Evolutionary conservation across 225 moss, liverwort and hornwort species (phyloP).

Genomic region (Physcomitrellopsis africana): DNA sequence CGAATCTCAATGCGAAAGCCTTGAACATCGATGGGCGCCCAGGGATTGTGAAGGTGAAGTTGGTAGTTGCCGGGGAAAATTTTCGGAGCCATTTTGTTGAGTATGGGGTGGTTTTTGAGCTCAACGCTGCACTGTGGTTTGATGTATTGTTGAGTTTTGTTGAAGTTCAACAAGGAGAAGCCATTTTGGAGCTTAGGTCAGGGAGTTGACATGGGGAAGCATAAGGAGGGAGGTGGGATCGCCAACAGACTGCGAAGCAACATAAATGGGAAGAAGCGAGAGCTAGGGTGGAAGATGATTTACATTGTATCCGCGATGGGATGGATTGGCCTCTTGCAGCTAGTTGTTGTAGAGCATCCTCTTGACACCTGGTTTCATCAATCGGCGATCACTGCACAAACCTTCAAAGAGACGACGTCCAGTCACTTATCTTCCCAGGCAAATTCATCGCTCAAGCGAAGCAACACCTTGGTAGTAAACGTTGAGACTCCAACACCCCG

Average conservation of each 20-base stretch:
- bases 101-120: too few relatives aligned
- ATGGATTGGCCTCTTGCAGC: constrained; percentile 35
- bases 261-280: constrained; percentile 33
- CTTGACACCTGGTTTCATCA: neutral
- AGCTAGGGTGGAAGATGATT: constrained; percentile 28
- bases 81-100: too few relatives aligned
- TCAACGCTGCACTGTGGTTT: too few relatives aligned
- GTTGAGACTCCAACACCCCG: neutral
- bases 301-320: constrained; percentile 31
- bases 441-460: too few relatives aligned
- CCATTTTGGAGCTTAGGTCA: too few relatives aligned
- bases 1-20: too few relatives aligned
- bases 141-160: too few relatives aligned
- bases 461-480: too few relatives aligned
- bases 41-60: too few relatives aligned
- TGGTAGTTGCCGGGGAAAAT: too few relatives aligned
- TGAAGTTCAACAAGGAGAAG: too few relatives aligned
- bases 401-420: neutral
- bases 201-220: constrained; percentile 30
- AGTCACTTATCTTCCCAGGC: neutral
- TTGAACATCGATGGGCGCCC: too few relatives aligned
- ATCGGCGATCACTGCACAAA: neutral
- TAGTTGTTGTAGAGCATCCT: constrained; percentile 36
- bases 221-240: constrained; percentile 26
- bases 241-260: constrained; percentile 22